Conservation (phyloP, 1,139 yeast species). For the Yamadazyma spencermartinsiae region DNA sequence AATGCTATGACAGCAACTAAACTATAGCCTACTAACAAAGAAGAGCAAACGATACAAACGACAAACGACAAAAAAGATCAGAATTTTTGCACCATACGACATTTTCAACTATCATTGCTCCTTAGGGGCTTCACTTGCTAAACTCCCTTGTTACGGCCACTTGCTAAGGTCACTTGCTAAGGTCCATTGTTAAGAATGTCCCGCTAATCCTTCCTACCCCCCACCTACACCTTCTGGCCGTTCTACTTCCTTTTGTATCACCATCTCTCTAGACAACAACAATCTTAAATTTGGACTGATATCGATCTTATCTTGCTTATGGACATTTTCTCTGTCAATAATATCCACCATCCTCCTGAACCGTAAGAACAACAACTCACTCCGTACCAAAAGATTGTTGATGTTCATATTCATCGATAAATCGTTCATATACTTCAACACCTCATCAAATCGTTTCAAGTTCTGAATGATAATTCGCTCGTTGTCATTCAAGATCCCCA, state of each 20-base stretch:
- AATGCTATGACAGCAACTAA: no score
- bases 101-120: no score
- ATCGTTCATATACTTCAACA: conserved; percentile 89
- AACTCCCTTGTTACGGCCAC: no score
- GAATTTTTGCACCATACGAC: no score
- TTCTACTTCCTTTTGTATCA: conserved; percentile 65
- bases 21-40: no score
- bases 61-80: no score
- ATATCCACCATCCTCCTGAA: conserved; percentile 78
- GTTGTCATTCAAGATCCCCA: conserved; percentile 85
- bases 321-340: conserved; percentile 58
- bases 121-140: no score
- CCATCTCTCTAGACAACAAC: conserved; percentile 57
- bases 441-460: conserved; percentile 81
- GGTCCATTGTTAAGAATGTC: no score
- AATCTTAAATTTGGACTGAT: conserved; percentile 52
- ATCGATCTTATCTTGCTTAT: conserved; percentile 18
- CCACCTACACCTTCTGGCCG: conserved; percentile 53
- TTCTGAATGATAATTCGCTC: conserved; percentile 76
- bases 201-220: no score
- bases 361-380: conserved; percentile 77
- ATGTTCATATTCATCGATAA: conserved; percentile 73
- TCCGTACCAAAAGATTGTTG: conserved; percentile 71
- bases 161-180: no score
- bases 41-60: no score